Evolutionary conservation across 805 yeast genomes (phyloP).

Genomic region (Yamadazyma sp.): DNA sequence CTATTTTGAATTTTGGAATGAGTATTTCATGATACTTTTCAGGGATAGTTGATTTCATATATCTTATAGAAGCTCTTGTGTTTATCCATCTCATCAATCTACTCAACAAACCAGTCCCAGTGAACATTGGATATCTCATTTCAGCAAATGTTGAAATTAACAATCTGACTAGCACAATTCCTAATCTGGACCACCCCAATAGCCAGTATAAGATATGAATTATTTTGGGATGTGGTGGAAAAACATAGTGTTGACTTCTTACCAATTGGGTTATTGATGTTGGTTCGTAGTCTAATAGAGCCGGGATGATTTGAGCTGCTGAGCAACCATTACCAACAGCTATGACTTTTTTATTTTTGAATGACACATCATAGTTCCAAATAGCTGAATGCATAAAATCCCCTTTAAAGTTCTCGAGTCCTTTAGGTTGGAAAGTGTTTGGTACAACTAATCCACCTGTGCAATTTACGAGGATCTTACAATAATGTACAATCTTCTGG

Average conservation of each 20-base stretch:
- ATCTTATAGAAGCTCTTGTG: slow-evolving; percentile 16
- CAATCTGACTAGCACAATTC: slow-evolving; percentile 26
- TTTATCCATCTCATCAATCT: slow-evolving; percentile 25
- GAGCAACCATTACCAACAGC: slow-evolving; percentile 44
- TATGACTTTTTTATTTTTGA: slow-evolving; percentile 33
- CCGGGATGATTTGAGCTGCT: slow-evolving; percentile 40
- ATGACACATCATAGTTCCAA: slow-evolving; percentile 31
- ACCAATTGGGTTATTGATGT: slow-evolving; percentile 30
- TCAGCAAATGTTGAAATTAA: slow-evolving; percentile 30
- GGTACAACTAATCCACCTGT: slow-evolving; percentile 40
- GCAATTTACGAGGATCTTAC: slow-evolving; percentile 24
- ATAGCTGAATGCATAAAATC: slow-evolving; percentile 40
- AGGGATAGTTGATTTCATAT: slow-evolving; percentile 30
- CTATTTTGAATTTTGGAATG: slow-evolving; percentile 38
- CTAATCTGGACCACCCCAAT: slow-evolving; percentile 24
- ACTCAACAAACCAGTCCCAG: slow-evolving; percentile 25
- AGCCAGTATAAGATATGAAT: slow-evolving; percentile 20
- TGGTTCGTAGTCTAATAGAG: slow-evolving; percentile 23
- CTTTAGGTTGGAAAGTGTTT: slow-evolving; percentile 24
- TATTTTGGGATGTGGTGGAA: slow-evolving; percentile 34
- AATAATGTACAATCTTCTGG: slow-evolving; percentile 26
- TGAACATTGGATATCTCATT: slow-evolving; percentile 32
- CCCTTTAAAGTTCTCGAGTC: slow-evolving; percentile 35
- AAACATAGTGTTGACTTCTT: slow-evolving; percentile 35
- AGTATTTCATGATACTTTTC: slow-evolving; percentile 28